Conservation (phyloP, 1,284 basidiomycete genomes). For the Schizophyllum commune region DNA sequence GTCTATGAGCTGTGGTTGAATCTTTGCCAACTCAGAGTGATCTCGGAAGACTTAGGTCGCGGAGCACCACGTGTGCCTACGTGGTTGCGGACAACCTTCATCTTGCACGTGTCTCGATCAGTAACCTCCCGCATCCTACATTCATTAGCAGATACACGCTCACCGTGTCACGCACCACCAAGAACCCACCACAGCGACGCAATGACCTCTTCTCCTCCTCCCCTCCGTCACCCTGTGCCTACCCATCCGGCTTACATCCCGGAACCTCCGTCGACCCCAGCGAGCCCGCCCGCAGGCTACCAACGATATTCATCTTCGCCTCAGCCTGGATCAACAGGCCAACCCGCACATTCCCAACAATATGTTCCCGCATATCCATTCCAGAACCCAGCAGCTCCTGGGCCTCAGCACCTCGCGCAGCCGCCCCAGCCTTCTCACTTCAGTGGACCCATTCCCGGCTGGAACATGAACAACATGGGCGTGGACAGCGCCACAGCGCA, state of each 20-base stretch:
- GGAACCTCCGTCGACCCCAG: conserved; percentile 78
- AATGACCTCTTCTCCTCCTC: conserved; percentile 53
- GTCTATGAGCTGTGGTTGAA: too few species aligned
- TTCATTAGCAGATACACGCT: too few species aligned
- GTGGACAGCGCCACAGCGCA: conserved; percentile 92
- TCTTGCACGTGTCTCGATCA: too few species aligned
- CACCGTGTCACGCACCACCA: too few species aligned
- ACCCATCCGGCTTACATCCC: conserved; percentile 87
- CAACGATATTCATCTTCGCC: conserved; percentile 67
- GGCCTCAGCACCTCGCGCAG: conserved; percentile 20
- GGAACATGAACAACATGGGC: conserved; percentile 47
- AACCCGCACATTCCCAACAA: conserved; percentile 22
- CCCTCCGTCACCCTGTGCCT: conserved; percentile 82
- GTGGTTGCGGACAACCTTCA: too few species aligned
- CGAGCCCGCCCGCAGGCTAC: conserved; percentile 61
- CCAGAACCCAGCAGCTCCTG: conserved; percentile 23
- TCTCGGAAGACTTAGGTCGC: too few species aligned
- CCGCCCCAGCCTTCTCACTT: conserved; percentile 41
- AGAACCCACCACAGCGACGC: too few species aligned
- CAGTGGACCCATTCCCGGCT: not conserved
- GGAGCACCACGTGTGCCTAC: too few species aligned
- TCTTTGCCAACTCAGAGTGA: too few species aligned
- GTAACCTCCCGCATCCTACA: too few species aligned
- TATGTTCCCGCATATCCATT: conserved; percentile 32
- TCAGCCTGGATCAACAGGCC: conserved; percentile 14